Conservation (phyloP, 306 rosid species). For the Rosa chinensis region DNA sequence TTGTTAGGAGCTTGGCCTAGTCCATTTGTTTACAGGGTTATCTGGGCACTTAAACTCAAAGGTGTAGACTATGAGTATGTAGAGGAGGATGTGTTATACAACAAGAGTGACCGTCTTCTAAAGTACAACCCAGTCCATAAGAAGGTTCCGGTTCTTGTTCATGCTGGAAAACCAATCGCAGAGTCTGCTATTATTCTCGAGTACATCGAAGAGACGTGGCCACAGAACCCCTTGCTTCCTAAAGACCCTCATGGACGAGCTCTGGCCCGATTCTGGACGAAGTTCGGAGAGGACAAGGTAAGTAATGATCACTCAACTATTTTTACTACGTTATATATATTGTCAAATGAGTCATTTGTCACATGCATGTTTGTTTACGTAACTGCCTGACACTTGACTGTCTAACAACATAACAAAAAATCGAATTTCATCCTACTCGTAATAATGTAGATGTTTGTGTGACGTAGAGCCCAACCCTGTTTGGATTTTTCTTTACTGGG, state of each 20-base stretch:
- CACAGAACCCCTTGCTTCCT: slow-evolving; percentile 23
- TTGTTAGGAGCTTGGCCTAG: not conserved
- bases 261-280: slow-evolving; percentile 14
- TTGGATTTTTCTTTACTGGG: not conserved
- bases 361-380: not conserved
- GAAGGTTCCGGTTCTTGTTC: slow-evolving; percentile 4
- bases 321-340: too few relatives aligned
- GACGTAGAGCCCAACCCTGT: not conserved
- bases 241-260: slow-evolving; percentile 16
- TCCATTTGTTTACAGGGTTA: not conserved
- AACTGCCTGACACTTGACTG: not conserved
- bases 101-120: slow-evolving; percentile 13
- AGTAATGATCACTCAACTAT: not conserved
- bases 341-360: not conserved
- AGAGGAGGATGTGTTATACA: slow-evolving; percentile 1
- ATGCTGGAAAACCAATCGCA: slow-evolving; percentile 14
- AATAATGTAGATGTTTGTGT: not conserved
- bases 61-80: slow-evolving; percentile 21
- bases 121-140: slow-evolving; percentile 14
- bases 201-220: slow-evolving; percentile 28
- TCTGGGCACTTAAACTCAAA: slow-evolving; percentile 27
- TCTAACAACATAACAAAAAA: not conserved
- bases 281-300: slow-evolving; percentile 23
- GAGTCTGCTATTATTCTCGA: slow-evolving; percentile 24
- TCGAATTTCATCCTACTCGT: not conserved